phyloP scores from a whole-genome alignment of 331 rosid genomes.

The Malus hybrid region DNA sequence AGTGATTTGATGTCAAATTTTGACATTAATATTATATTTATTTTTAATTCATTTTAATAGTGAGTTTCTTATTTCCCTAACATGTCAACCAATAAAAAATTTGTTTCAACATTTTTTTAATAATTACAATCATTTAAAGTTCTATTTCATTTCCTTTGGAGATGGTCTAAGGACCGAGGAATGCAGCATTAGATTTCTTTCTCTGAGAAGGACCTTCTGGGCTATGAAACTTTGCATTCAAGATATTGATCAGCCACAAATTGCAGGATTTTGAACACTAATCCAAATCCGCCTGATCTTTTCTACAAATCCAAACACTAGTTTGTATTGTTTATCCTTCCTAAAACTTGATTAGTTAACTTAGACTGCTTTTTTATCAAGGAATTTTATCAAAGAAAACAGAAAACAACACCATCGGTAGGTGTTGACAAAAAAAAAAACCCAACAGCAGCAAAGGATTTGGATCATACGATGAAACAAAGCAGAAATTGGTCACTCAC shows the following conservation, averaged over 20 bases:
- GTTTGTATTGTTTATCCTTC: no score
- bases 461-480: not conserved
- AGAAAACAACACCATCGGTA: not conserved
- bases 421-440: not conserved
- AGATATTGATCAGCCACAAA: not conserved
- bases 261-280: not conserved
- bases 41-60: no score
- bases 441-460: not conserved
- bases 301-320: not conserved
- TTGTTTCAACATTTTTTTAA: no score
- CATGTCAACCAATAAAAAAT: no score
- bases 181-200: not conserved
- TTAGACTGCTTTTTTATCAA: no score
- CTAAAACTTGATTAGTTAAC: not conserved
- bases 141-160: no score
- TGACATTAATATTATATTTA: no score
- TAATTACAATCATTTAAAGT: no score
- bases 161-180: no score
- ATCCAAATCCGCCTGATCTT: not conserved
- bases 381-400: not conserved
- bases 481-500: conserved; percentile 32
- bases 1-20: no score
- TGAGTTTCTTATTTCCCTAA: no score
- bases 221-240: not conserved
- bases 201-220: not conserved